Evolutionary conservation across 108 stramenopile genomes (phyloP), one percentile per base, ranked within the genome.

Genomic region (Chaetoceros muelleri): DNA sequence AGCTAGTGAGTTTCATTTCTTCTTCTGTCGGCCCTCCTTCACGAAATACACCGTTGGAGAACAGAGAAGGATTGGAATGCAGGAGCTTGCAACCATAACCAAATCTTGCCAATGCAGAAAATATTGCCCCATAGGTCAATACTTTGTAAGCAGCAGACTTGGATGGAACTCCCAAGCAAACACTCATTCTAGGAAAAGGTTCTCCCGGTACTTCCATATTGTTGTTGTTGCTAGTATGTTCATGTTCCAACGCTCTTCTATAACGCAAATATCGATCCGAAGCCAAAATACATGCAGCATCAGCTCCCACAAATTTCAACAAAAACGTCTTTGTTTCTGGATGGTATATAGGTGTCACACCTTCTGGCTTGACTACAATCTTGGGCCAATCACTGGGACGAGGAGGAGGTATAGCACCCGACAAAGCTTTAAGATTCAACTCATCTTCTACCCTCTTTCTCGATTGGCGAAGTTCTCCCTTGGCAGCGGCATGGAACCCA

Each of bases 291-390:
- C 54, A 55, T 13, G 61, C 30, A 0, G 71, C 61, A 62, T 67
- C 71, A 1, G 71, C 66, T 20, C 66, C 71, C 18, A 57, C 40
- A 58, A 72, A 72, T 30, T 67, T 67, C 61, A 72, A 48, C 25
- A 60, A 53, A 27, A 61, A 53, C 20, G 66, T 54, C 8, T 47
- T 48, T 21, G 45, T 29, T 20, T 28, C 45, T 28, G 56, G 56
- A 29, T 72, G 56, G 48, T 72, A 63, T 22, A 55, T 51, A 0
- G 71, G 71, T 28, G 66, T 20, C 0, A 48, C 16, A 0, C 70
- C 70, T n/a, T n/a, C n/a, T 1, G 70, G 66, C 18, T 40, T 47
- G 46, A 45, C 46, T 7, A 55, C 56, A 22, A 44, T 46, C 44
- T 63, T 62, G 19, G 56, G 66, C 66, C 71, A 67, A 45, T 57